Conservation (phyloP, 2,329 filamentous ascomycete genomes). For the Alternaria postmessia region DNA sequence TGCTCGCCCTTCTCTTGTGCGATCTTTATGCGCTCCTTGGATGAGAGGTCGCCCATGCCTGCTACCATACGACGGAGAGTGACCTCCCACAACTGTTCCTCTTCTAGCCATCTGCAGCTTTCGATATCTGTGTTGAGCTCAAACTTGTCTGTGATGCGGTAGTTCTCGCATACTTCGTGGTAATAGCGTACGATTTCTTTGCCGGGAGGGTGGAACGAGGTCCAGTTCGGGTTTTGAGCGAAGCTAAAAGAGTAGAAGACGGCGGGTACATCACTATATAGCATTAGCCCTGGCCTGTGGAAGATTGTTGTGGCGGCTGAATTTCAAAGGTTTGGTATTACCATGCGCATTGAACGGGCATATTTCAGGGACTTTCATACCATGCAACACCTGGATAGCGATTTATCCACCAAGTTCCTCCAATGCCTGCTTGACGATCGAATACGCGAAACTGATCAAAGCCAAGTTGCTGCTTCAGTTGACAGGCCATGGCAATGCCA, state of each 20-base stretch:
- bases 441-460: conserved; percentile 69
- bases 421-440: conserved; percentile 65
- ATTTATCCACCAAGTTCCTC: conserved; percentile 72
- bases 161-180: conserved; percentile 62
- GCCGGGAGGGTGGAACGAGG: conserved; percentile 58
- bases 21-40: conserved; percentile 56
- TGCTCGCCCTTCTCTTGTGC: conserved; percentile 54
- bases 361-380: conserved; percentile 22
- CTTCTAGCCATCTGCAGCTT: conserved; percentile 61
- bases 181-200: conserved; percentile 62
- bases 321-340: neutral
- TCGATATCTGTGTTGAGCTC: conserved; percentile 66
- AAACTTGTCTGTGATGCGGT: conserved; percentile 64
- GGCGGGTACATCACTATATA: conserved; percentile 57
- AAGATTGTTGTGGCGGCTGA: neutral
- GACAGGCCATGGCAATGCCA: conserved; percentile 68
- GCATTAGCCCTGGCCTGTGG: conserved; percentile 18
- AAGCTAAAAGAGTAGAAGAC: conserved; percentile 66
- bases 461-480: conserved; percentile 64
- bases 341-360: neutral
- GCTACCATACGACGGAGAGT: conserved; percentile 59
- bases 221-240: conserved; percentile 62
- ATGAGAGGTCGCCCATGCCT: conserved; percentile 63
- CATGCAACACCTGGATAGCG: conserved; percentile 60
- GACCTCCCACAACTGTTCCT: conserved; percentile 64